phyloP scores from a whole-genome alignment of 2,329 filamentous ascomycete species.

The Ophiocordyceps camponoti-leonardi region DNA sequence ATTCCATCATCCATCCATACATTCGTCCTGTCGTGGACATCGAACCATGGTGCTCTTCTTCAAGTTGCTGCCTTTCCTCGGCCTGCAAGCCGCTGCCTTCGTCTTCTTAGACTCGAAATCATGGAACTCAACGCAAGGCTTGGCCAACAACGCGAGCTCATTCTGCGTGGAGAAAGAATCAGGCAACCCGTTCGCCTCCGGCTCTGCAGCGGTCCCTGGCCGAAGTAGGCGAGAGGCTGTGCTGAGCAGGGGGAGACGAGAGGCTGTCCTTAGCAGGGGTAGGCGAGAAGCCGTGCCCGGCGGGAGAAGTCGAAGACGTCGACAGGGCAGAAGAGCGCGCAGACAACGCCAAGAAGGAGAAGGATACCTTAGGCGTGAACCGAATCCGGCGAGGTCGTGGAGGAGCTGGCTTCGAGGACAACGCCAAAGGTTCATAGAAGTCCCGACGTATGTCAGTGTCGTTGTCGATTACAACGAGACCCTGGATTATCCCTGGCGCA shows the following conservation, averaged over 20 bases:
- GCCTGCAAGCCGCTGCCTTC: background rate
- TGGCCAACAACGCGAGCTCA: background rate
- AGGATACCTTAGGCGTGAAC: background rate
- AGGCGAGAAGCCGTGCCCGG: no score
- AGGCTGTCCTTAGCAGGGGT: no score
- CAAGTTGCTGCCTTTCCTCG: background rate
- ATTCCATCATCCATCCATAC: no score
- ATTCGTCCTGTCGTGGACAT: background rate
- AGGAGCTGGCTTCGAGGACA: background rate
- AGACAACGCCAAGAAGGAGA: no score
- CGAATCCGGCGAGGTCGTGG: background rate
- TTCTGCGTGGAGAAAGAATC: no score
- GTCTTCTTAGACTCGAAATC: background rate
- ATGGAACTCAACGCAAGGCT: background rate
- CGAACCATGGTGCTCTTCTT: background rate
- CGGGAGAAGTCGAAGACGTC: no score
- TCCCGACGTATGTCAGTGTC: background rate
- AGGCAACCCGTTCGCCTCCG: no score
- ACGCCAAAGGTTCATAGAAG: background rate
- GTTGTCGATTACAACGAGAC: background rate
- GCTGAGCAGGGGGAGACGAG: no score
- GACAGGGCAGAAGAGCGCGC: no score
- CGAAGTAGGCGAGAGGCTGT: no score
- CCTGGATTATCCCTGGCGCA: background rate
- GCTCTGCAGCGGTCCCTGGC: no score